These are phyloP conservation scores for Saccharomycopsis sp. DNA, from an alignment of 805 yeast genomes.

Conservation along the genomic window DNA sequence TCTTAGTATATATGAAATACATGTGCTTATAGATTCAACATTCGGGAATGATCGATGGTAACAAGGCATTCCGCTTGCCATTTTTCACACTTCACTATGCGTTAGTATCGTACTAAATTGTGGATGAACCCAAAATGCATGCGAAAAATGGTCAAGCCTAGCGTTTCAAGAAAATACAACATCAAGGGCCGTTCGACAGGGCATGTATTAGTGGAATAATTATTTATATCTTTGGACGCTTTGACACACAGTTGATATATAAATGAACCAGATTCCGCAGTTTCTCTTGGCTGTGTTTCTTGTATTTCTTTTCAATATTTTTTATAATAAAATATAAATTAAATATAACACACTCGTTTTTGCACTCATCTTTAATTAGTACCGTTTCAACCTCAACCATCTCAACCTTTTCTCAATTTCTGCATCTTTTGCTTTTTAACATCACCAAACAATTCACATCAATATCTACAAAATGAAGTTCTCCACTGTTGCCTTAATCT, in stretches of 20 bases:
- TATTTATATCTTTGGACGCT: neutral
- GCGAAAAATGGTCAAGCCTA: neutral
- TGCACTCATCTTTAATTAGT: neutral
- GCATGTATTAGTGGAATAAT: no score
- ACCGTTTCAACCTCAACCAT: neutral
- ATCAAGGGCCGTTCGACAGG: neutral
- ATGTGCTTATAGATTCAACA: neutral
- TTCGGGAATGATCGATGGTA: neutral
- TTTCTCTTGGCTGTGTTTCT: neutral
- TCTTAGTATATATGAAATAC: neutral
- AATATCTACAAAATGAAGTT: slow-evolving; percentile 32
- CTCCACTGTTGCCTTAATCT: slow-evolving; percentile 34
- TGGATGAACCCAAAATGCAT: neutral
- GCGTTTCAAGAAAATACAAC: neutral
- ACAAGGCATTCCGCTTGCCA: neutral
- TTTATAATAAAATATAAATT: neutral
- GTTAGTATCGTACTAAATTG: neutral
- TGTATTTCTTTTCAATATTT: neutral
- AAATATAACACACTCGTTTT: slow-evolving; percentile 1
- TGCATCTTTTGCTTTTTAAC: slow-evolving; percentile 8
- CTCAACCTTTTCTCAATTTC: neutral
- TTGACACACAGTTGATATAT: neutral
- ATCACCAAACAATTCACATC: slow-evolving; percentile 7
- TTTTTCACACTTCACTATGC: neutral
- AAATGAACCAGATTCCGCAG: neutral